Evolutionary conservation across 257 asterid genomes (phyloP).

Genomic region (Nicotiana obtusifolia): DNA sequence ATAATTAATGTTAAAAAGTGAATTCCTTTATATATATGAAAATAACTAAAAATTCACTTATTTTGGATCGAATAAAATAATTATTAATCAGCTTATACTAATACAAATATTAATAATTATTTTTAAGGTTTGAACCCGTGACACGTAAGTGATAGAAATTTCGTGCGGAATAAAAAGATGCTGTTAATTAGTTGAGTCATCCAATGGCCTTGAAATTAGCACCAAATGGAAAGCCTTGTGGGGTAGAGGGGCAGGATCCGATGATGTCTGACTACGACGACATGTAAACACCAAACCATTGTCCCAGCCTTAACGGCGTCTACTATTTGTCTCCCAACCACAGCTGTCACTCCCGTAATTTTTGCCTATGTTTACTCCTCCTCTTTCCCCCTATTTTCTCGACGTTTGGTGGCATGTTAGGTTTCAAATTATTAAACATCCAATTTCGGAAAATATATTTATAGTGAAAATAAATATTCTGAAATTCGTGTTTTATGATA

Average conservation of each 20-base stretch:
- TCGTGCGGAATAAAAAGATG: too few species aligned
- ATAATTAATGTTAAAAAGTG: too few species aligned
- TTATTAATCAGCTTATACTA: too few species aligned
- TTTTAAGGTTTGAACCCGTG: too few species aligned
- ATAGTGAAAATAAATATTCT: not conserved
- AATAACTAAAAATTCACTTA: too few species aligned
- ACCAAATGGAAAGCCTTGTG: not conserved
- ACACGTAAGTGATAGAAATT: too few species aligned
- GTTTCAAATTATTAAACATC: not conserved
- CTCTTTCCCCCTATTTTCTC: not conserved
- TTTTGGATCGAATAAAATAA: too few species aligned
- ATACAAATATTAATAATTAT: too few species aligned
- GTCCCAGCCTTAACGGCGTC: not conserved
- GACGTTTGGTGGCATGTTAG: not conserved
- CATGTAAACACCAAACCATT: not conserved
- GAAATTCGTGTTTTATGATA: not conserved
- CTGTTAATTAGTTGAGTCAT: too few species aligned
- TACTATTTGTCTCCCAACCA: not conserved
- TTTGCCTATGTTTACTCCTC: not conserved
- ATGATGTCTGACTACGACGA: not conserved
- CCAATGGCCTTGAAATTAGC: not conserved
- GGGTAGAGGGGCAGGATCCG: not conserved
- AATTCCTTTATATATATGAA: too few species aligned
- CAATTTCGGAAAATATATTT: not conserved
- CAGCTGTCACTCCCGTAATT: slow-evolving; percentile 8